phyloP scores from a whole-genome alignment of 305 asterid species.

The Fraxinus latifolia region DNA sequence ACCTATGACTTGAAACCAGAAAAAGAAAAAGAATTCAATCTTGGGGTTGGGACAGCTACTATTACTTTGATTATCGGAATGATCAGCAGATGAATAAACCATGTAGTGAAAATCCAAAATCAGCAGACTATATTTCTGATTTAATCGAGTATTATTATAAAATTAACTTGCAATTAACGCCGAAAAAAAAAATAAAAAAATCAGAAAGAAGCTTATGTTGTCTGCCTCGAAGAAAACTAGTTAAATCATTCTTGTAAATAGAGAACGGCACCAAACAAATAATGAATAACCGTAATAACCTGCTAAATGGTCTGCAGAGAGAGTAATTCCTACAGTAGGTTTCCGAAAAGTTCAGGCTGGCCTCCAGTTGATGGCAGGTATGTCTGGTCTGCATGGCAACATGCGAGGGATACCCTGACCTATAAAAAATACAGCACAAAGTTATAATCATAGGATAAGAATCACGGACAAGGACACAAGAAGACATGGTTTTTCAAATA shows the following conservation, averaged over 20 bases:
- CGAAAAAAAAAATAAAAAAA: neutral
- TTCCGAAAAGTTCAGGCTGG: conserved; percentile 43
- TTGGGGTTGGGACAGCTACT: neutral
- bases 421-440: conserved; percentile 28
- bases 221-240: neutral
- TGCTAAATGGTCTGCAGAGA: neutral
- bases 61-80: neutral
- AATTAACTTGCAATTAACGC: neutral
- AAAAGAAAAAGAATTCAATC: conserved; percentile 14
- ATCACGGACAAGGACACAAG: neutral
- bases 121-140: neutral
- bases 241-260: neutral
- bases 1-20: conserved; percentile 27
- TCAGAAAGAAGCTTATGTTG: neutral
- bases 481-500: neutral
- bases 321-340: conserved; percentile 26
- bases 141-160: neutral
- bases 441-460: conserved; percentile 1
- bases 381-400: conserved; percentile 61
- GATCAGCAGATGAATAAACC: neutral
- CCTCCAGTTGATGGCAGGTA: conserved; percentile 62
- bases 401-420: conserved; percentile 50
- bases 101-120: neutral
- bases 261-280: neutral
- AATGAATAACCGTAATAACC: neutral